Conservation (phyloP, 495 filamentous ascomycete genomes). For the Neurospora sp. region DNA sequence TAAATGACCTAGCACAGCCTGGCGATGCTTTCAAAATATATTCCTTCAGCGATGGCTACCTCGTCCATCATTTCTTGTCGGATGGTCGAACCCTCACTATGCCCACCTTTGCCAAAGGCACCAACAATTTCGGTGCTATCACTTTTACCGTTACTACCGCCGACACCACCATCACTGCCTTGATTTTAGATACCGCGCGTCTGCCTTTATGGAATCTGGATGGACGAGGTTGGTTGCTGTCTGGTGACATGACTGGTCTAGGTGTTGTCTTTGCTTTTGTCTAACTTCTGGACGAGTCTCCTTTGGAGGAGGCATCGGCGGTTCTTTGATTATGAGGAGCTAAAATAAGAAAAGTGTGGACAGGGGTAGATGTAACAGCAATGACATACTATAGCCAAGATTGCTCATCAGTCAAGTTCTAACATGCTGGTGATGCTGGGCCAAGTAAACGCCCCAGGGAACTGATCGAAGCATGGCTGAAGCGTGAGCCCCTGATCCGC, state of each 20-base stretch:
- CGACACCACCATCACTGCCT: neutral
- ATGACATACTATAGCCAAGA: neutral
- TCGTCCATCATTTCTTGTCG: neutral
- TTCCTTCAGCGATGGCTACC: neutral
- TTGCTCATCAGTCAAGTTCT: neutral
- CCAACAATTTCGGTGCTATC: neutral
- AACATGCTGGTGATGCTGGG: neutral
- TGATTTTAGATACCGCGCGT: neutral
- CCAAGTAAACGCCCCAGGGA: neutral
- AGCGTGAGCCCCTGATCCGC: neutral
- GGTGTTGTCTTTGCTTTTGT: neutral
- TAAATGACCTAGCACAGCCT: neutral
- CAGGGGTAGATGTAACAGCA: neutral
- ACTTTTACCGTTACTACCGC: neutral
- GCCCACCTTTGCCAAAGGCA: neutral
- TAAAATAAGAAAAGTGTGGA: neutral
- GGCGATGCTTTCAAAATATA: neutral
- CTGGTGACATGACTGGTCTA: neutral
- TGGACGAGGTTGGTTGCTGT: neutral
- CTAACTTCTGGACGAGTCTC: neutral
- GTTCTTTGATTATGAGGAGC: fast-evolving
- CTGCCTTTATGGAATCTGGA: neutral
- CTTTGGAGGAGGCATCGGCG: neutral
- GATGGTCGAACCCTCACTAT: neutral
- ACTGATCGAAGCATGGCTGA: neutral